Evolutionary conservation across 495 filamentous ascomycete species (phyloP), one percentile per base, ranked within the genome.

Genomic region (Mytilinidion resinicola): DNA sequence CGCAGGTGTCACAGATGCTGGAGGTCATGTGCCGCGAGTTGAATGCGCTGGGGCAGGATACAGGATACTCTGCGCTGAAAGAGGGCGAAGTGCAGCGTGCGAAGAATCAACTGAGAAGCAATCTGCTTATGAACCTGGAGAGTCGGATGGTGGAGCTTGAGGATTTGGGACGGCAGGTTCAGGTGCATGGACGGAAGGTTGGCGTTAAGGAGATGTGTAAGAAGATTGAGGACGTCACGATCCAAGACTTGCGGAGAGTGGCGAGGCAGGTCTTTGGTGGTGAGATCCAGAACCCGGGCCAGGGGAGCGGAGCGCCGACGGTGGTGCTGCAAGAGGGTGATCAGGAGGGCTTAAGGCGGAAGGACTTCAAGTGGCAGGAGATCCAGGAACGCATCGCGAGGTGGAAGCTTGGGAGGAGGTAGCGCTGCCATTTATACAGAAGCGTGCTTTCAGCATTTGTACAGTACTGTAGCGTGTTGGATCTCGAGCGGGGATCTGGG

Each of bases 121-220:
- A 85, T 41, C 76, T 99, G 21, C 80, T 99, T 39, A 97, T 99
- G 95, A 99, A 99, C 74, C 81, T 99, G 0, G 93, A 99, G 76
- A 88, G 83, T 57, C 82, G 95, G 42, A 96, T 97, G 93, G 90
- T 97, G 11, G 95, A 96, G 73, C 76, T 99, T n/a, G 93, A 99
- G 76, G 93, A 99, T 73, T 79, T 99, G 6, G 93, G 95, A 38
- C 78, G 93, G 57, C 93, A 97, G 73, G 89, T 99, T 9, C 95
- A 97, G 72, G 90, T 96, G 11, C 90, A 96, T 69, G 92, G 91
- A 9, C 79, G 85, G 51, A 96, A 96, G 74, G 82, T 97, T 41
- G 84, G 90, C 0, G 90, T 96, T 7, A 82, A 80, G 60, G 92
- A 97, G 74, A 99, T 97, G 95, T 95, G 91, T 66, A 72, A 73